A percentile compares a stretch with the other conserved stretches of the same genome.
phyloP scores from a whole-genome alignment of 2,329 filamentous ascomycete species.

The Tolypocladium album region DNA sequence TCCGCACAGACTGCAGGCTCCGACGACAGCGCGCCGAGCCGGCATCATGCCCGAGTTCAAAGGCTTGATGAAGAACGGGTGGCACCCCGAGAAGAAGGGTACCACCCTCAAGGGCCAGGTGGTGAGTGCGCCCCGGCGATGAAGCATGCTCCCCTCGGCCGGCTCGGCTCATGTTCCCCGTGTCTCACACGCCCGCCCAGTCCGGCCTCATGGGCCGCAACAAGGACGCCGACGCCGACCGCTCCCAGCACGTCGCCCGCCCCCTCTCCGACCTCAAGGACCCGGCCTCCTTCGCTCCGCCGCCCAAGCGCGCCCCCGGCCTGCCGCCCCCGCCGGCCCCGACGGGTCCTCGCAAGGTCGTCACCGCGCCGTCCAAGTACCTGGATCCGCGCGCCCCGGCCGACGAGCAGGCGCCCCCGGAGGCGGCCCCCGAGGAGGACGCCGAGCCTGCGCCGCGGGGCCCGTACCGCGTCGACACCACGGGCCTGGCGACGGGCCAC shows the following conservation, averaged over 20 bases:
- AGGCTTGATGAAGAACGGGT: conserved; percentile 38
- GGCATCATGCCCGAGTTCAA: conserved; percentile 34
- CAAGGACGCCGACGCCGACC: conserved; percentile 16
- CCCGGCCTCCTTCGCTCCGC: conserved; percentile 67
- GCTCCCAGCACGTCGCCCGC: conserved; percentile 29
- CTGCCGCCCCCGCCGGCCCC: conserved; percentile 14
- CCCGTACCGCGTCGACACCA: conserved; percentile 61
- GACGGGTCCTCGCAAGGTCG: conserved; percentile 13
- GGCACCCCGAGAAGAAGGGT: conserved; percentile 35
- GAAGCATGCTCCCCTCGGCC: too few species aligned
- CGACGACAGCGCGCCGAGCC: neutral
- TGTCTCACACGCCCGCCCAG: conserved; percentile 16
- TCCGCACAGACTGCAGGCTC: neutral
- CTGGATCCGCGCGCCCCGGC: conserved; percentile 15
- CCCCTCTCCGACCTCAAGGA: conserved; percentile 66
- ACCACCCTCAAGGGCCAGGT: conserved; percentile 26
- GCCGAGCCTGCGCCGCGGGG: conserved; percentile 39
- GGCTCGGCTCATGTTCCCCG: too few species aligned
- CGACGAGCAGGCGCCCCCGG: conserved; percentile 5
- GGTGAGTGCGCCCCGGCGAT: conserved; percentile 22
- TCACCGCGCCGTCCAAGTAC: conserved; percentile 21
- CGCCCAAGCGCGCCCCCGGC: conserved; percentile 52
- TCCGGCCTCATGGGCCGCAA: conserved; percentile 34
- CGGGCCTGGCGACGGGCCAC: conserved; percentile 56
- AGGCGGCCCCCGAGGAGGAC: conserved; percentile 7